Base-by-base conservation (phyloP, 2,329 filamentous ascomycete genomes). In the Knufia petricola region DNA sequence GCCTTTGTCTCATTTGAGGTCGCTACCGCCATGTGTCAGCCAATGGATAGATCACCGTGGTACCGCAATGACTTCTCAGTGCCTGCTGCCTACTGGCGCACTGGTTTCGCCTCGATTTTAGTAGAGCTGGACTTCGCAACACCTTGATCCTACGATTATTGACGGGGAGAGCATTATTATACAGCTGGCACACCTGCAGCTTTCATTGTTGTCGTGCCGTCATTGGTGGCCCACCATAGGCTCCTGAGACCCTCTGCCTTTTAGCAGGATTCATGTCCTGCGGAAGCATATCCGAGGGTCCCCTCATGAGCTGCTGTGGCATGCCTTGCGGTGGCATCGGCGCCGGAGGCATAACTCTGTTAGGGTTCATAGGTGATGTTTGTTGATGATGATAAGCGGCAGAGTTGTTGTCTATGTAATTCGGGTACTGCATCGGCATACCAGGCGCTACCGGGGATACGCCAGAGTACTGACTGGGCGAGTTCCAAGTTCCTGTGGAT, bases 401-500 rank as follows among this genome's bases (percentile, higher is more conserved):
- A 23, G 30, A 42, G 26, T 41, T 48, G 30, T 15, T 36, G n/a
- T 48, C 46, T 15, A 48, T 12, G 23, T 42, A 48, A n/a, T 24
- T 32, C 3, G 36, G n/a, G 38, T 69, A 71, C 50, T 66, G 66
- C 28, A 64, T 61, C 60, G 59, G 70, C 58, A 61, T 70, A 58
- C 54, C 73, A 59, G 70, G 69, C 48, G 69, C 70, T 4, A 77
- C 74, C 1, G 79, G 73, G 8, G 77, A 75, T 39, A 80, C 76
- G 31, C 74, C 76, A 12, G 76, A 69, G 38, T 79, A 70, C 50
- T 77, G 74, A 41, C 71, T 72, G 0, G 79, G 79, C 9, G 79
- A 82, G 59, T 81, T 78, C 79, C 79, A 82, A 54, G 77, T 80
- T 58, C 70, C 79, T 50, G 70, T 72, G 7, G 70, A 69, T 2